Percentiles rank a stretch among this genome's conserved stretches.
Conservation (phyloP, 2,329 filamentous ascomycete species). For the Exophiala oligosperma region DNA sequence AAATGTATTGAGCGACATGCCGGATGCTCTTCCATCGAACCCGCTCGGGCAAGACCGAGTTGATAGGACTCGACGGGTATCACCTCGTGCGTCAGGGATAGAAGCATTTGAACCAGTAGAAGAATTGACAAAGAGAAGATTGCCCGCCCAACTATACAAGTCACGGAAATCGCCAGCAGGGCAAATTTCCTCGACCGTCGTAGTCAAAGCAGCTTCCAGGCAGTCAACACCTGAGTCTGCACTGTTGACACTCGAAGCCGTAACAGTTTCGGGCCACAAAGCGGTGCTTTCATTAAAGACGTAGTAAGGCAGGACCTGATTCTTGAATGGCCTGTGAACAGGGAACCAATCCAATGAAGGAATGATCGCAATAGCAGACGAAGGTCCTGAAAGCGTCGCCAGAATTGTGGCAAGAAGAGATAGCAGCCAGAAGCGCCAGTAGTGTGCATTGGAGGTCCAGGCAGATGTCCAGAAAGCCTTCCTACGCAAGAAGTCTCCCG, state of each 20-base stretch:
- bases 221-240: slow-evolving; percentile 19
- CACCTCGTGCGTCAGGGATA: slow-evolving; percentile 16
- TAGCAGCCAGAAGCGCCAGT: slow-evolving; percentile 20
- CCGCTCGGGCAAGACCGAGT: slow-evolving; percentile 17
- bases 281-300: slow-evolving; percentile 23
- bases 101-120: slow-evolving; percentile 17
- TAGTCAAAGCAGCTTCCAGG: slow-evolving; percentile 4
- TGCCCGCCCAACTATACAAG: slow-evolving; percentile 17
- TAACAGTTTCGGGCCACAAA: slow-evolving; percentile 23
- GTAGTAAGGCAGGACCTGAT: slow-evolving; percentile 18
- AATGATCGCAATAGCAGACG: slow-evolving; percentile 30
- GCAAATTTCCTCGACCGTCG: slow-evolving; percentile 11
- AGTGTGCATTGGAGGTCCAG: slow-evolving; percentile 17
- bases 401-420: slow-evolving; percentile 25
- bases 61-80: slow-evolving; percentile 17
- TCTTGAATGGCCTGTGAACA: slow-evolving; percentile 14
- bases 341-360: slow-evolving; percentile 27
- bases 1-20: slow-evolving; percentile 18
- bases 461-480: slow-evolving; percentile 28
- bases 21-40: slow-evolving; percentile 21
- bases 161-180: slow-evolving; percentile 13
- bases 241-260: slow-evolving; percentile 16
- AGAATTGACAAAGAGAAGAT: slow-evolving; percentile 19
- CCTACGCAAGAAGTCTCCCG: slow-evolving; percentile 29
- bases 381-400: slow-evolving; percentile 28